Evolutionary conservation across 495 filamentous ascomycete species (phyloP).

Genomic region (Xylaria sp.): DNA sequence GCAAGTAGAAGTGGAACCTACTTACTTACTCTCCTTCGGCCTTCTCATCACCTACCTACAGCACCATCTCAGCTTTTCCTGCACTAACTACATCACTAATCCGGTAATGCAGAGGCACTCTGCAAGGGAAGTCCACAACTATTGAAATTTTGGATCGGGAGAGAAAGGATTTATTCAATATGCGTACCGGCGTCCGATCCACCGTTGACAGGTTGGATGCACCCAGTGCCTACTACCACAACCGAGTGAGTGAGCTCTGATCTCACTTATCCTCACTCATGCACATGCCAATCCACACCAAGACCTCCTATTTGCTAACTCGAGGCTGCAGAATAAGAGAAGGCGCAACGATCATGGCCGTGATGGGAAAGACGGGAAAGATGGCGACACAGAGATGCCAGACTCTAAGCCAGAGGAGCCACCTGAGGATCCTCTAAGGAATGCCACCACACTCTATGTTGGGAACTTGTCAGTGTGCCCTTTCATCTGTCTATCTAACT

Average conservation of each 20-base stretch:
- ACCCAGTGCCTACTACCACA: constrained; percentile 85
- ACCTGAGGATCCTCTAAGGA: constrained; percentile 73
- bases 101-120: neutral
- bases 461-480: constrained; percentile 81
- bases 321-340: constrained; percentile 61
- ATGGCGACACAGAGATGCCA: constrained; percentile 55
- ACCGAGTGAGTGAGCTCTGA: constrained; percentile 63
- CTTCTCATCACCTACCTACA: constrained; percentile 5
- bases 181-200: constrained; percentile 45
- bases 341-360: constrained; percentile 65
- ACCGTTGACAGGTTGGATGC: constrained; percentile 89
- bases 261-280: constrained; percentile 24
- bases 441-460: constrained; percentile 95
- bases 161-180: constrained; percentile 17
- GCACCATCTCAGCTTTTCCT: constrained; percentile 3
- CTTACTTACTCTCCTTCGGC: neutral
- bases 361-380: constrained; percentile 59
- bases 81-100: constrained; percentile 8
- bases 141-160: neutral
- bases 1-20: constrained; percentile 22
- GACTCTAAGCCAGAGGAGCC: constrained; percentile 60
- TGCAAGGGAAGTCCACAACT: neutral
- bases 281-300: constrained; percentile 1
- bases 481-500: constrained; percentile 10
- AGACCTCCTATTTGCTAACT: neutral